phyloP scores from a whole-genome alignment of 148 eudicot species.

The Suaeda aralocaspica region DNA sequence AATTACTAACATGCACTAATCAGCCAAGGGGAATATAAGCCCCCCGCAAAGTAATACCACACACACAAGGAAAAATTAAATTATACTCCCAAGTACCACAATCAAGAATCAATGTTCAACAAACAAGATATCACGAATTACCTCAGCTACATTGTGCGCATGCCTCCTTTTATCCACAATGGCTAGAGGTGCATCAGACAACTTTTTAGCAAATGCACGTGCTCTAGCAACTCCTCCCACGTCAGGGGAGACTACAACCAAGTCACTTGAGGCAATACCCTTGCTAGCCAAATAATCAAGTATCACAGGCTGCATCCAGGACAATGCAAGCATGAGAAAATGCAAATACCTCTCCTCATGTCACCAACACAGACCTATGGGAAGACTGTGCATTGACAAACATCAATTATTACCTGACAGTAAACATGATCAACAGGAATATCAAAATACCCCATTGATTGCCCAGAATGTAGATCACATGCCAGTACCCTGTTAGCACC shows the following conservation, averaged over 20 bases:
- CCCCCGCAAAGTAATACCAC: neutral
- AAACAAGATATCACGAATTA: neutral
- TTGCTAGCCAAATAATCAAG: slow-evolving; percentile 98
- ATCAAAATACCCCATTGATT: slow-evolving; percentile 95
- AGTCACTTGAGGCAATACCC: slow-evolving; percentile 62
- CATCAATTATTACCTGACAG: slow-evolving; percentile 53
- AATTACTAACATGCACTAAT: neutral
- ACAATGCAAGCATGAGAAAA: slow-evolving; percentile 1
- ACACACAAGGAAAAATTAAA: neutral
- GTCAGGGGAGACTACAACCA: slow-evolving; percentile 96
- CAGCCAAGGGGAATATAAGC: neutral
- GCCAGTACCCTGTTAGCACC: slow-evolving; percentile 93
- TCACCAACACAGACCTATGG: neutral
- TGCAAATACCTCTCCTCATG: neutral
- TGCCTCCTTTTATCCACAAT: slow-evolving; percentile 96
- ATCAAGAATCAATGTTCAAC: neutral
- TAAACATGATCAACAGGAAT: slow-evolving; percentile 93
- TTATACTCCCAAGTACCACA: neutral
- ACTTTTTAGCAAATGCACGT: slow-evolving; percentile 90
- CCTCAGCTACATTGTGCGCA: slow-evolving; percentile 93
- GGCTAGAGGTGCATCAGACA: slow-evolving; percentile 95
- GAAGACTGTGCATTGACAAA: neutral
- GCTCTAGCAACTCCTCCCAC: slow-evolving; percentile 99
- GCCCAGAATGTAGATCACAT: slow-evolving; percentile 95
- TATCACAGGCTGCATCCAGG: slow-evolving; percentile 60